These are phyloP conservation scores for Petunia axillaris DNA, from an alignment of 257 asterid species.

Conservation along the genomic window DNA sequence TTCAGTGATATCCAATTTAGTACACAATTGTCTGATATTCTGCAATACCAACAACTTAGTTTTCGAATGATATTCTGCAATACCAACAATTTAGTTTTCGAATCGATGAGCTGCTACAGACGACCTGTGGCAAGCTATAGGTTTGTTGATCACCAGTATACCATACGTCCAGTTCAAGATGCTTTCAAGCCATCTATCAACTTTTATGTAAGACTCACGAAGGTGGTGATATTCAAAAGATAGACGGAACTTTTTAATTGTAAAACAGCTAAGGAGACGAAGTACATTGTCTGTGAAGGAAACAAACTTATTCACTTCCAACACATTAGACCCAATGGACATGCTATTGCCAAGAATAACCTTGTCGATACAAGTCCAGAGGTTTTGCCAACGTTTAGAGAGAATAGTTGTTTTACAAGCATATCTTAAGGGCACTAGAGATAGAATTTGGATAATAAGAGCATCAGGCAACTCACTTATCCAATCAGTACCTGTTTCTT, in stretches of 20 bases:
- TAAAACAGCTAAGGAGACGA: background rate
- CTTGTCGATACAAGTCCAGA: too few relatives aligned
- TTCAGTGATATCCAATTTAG: background rate
- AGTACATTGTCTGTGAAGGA: too few relatives aligned
- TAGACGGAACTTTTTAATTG: conserved; percentile 63
- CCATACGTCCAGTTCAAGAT: too few relatives aligned
- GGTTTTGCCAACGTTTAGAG: too few relatives aligned
- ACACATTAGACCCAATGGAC: too few relatives aligned
- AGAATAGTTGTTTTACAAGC: too few relatives aligned
- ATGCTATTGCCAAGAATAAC: background rate
- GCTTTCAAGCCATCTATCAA: background rate
- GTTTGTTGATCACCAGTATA: background rate
- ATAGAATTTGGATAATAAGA: too few relatives aligned
- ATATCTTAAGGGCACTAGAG: too few relatives aligned
- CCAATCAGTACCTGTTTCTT: too few relatives aligned
- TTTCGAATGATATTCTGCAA: background rate
- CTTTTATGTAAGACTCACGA: background rate
- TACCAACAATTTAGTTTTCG: background rate
- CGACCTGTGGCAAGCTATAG: background rate
- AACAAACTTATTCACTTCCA: too few relatives aligned
- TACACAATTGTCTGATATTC: background rate
- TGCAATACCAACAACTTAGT: background rate
- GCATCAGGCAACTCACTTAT: too few relatives aligned
- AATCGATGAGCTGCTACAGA: background rate
- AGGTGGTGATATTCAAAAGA: conserved; percentile 34